Percentiles rank a stretch among this genome's conserved stretches.
phyloP scores from a whole-genome alignment of 192 early-diverging fungal genomes.

The Gryganskiella cystojenkinii region DNA sequence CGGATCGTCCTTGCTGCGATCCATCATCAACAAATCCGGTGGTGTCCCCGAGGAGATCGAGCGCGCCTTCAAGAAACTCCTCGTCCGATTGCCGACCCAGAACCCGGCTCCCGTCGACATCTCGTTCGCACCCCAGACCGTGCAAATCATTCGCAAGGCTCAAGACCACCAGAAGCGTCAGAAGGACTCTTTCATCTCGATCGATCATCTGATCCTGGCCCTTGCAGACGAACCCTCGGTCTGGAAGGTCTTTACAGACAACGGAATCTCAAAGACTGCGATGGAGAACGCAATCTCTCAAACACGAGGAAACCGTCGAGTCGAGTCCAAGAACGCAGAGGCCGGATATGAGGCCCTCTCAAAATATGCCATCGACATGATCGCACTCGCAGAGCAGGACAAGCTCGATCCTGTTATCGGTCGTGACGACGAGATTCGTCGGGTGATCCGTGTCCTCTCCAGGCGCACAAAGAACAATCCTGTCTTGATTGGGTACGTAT shows the following conservation, averaged over 20 bases:
- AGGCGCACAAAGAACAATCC: slow-evolving; percentile 94
- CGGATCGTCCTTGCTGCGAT: slow-evolving; percentile 77
- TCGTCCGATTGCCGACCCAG: slow-evolving; percentile 87
- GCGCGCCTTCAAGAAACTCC: slow-evolving; percentile 79
- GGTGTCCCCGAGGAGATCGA: slow-evolving; percentile 80
- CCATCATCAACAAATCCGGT: slow-evolving; percentile 85
- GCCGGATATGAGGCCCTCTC: slow-evolving; percentile 89
- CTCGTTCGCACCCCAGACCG: slow-evolving; percentile 68
- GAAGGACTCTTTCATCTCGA: slow-evolving; percentile 88
- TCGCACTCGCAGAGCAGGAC: slow-evolving; percentile 81
- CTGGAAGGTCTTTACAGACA: slow-evolving; percentile 68
- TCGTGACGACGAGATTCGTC: slow-evolving; percentile 95
- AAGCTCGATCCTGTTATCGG: slow-evolving; percentile 98
- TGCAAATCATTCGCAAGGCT: slow-evolving; percentile 76
- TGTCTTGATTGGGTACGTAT: slow-evolving; percentile 76
- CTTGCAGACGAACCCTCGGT: slow-evolving; percentile 76
- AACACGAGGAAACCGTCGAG: slow-evolving; percentile 83
- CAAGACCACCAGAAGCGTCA: slow-evolving; percentile 86
- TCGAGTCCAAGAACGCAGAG: slow-evolving; percentile 89
- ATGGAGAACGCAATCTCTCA: slow-evolving; percentile 81
- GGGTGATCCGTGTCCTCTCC: slow-evolving; percentile 93
- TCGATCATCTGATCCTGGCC: slow-evolving; percentile 93
- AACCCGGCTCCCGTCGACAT: slow-evolving; percentile 85
- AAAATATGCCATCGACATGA: slow-evolving; percentile 95
- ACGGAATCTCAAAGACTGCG: slow-evolving; percentile 75